Base-by-base conservation (phyloP, 1,284 basidiomycete species). In the Blastosporella zonata region DNA sequence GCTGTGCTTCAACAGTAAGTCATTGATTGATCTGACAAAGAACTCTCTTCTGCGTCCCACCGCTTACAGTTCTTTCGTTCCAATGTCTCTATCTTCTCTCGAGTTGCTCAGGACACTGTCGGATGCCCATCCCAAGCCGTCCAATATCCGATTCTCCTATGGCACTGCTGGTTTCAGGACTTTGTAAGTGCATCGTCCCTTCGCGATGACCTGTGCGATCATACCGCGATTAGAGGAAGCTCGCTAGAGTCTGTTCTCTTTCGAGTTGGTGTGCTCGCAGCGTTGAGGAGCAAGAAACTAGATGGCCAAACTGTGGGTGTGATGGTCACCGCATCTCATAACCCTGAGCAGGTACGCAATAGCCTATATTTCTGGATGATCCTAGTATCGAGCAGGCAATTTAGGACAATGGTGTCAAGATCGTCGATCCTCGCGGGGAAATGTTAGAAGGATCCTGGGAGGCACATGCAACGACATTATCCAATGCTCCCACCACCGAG, bases 391-490 rank as follows among this genome's bases (percentile, higher is more conserved):
- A 41, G 33, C 43, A 43, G 52, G 35, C 23, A 22, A 53, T 15
- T 51, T 29, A 97, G 92, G 97, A 99, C 68, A 99, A 99, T 67
- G 97, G 97, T 28, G 93, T 98, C 54, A 99, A 99, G 69, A 82
- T 99, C 43, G 93, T 99, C 37, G 97, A 99, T 70, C 92, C 97
- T 13, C 84, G 84, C 10, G 97, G 97, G n/a, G 97, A 99, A 68
- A 99, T 99, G 97, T 81, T 99, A n/a, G 90, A 96, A 62, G 74
- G 89, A 1, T 80, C 90, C 27, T 99, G 97, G 97, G 97, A 99
- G 68, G 65, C 68, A 0, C 82, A 96, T 64, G 95, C 96, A 17
- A 96, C 97, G 5, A 68, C 69, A 4, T 73, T 99, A n/a, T 90
- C 95, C 52, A 99, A 99, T 67, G 92, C 93, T 17, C 59, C 77